Evolutionary conservation across 1,284 basidiomycete species (phyloP).

Genomic region (Schizophyllum commune): DNA sequence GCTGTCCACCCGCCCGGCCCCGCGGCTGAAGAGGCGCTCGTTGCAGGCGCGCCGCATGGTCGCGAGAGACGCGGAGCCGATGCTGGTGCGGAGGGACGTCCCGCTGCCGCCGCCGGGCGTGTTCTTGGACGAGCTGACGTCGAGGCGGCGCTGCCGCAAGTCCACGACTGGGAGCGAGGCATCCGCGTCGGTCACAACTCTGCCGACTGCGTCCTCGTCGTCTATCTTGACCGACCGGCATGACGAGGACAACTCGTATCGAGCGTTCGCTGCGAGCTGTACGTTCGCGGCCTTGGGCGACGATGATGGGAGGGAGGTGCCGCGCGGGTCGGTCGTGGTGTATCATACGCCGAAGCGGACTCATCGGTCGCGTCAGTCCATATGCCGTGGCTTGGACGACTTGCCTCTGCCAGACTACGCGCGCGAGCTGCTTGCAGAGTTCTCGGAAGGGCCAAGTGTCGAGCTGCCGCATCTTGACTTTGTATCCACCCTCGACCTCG

Average conservation of each 20-base stretch:
- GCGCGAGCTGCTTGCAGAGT: not conserved
- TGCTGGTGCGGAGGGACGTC: not conserved
- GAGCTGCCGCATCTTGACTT: not conserved
- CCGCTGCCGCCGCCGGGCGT: not conserved
- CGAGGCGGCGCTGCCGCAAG: not conserved
- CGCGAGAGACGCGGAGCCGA: not conserved
- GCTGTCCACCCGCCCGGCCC: no score
- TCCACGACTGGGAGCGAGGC: not conserved
- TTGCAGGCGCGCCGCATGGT: not conserved
- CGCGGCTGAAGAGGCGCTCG: not conserved
- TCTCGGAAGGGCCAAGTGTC: not conserved
- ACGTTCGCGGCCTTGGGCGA: not conserved
- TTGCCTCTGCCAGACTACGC: not conserved
- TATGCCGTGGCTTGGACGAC: not conserved
- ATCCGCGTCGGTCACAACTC: not conserved
- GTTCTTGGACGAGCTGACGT: not conserved
- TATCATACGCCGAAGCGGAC: not conserved
- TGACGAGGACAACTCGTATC: not conserved
- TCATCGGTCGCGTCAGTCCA: not conserved
- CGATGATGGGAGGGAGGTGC: not conserved
- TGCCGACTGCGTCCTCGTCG: not conserved
- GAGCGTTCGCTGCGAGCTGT: not conserved
- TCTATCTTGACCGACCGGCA: not conserved
- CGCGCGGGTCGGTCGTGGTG: not conserved
- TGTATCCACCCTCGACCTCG: not conserved